phyloP scores from a whole-genome alignment of 306 rosid genomes.

The Medicago lupulina region DNA sequence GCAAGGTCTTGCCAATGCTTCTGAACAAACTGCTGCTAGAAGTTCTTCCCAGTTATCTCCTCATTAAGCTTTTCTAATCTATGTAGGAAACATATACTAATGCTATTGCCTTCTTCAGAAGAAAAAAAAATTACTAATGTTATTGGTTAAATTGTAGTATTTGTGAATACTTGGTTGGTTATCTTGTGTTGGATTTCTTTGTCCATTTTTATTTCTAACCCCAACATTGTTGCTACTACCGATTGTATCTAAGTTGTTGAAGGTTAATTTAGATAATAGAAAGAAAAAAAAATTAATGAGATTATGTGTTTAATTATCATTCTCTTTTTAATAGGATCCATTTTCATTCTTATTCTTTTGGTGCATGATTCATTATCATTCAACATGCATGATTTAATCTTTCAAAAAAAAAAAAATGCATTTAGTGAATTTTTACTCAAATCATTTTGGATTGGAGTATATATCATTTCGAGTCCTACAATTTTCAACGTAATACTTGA shows the following conservation, averaged over 20 bases:
- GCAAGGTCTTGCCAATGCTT: constrained; percentile 78
- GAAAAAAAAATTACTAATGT: too few species aligned
- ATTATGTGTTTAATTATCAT: background rate
- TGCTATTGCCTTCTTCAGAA: too few species aligned
- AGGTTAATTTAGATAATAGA: background rate
- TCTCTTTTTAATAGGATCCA: background rate
- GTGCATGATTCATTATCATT: too few species aligned
- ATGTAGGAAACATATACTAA: constrained; percentile 28
- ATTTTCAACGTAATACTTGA: constrained; percentile 5
- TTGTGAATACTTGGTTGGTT: constrained; percentile 31
- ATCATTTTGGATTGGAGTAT: background rate
- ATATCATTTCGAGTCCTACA: background rate
- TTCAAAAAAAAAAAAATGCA: background rate
- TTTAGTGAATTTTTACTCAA: background rate
- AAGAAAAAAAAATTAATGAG: too few species aligned
- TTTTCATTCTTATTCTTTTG: too few species aligned
- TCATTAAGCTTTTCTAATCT: constrained; percentile 42
- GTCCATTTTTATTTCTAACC: constrained; percentile 26
- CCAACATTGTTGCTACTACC: constrained; percentile 38
- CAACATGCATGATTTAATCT: too few species aligned
- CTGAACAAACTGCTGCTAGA: constrained; percentile 56
- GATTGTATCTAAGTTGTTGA: constrained; percentile 10
- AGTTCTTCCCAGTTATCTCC: constrained; percentile 43
- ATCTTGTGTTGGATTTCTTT: constrained; percentile 22
- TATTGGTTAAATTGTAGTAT: constrained; percentile 18